phyloP scores from a whole-genome alignment of 2,329 filamentous ascomycete genomes.

The Ascochyta clinopodiicola region DNA sequence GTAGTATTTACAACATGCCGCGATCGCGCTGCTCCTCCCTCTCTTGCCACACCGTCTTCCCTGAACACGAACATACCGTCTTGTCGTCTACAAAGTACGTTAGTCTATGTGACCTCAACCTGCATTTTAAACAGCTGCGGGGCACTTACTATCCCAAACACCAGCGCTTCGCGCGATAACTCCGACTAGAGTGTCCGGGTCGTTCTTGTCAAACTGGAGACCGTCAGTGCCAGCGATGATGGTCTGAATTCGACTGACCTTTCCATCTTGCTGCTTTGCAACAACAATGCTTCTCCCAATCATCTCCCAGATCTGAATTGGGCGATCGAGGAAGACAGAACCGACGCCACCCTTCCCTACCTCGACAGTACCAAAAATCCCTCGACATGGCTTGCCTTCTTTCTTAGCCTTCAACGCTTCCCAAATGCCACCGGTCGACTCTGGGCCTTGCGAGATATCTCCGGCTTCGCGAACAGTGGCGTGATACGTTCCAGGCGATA shows the following conservation, averaged over 20 bases:
- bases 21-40: slow-evolving; percentile 85
- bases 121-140: background rate
- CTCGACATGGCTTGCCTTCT: slow-evolving; percentile 59
- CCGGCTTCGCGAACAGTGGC: slow-evolving; percentile 86
- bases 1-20: slow-evolving; percentile 78
- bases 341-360: slow-evolving; percentile 79
- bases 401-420: slow-evolving; percentile 56
- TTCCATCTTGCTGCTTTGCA: slow-evolving; percentile 68
- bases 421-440: slow-evolving; percentile 86
- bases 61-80: slow-evolving; percentile 95
- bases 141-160: slow-evolving; percentile 75
- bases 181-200: slow-evolving; percentile 85
- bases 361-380: slow-evolving; percentile 75
- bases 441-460: slow-evolving; percentile 83
- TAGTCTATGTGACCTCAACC: slow-evolving; percentile 1
- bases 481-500: slow-evolving; percentile 80
- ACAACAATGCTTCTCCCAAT: slow-evolving; percentile 93
- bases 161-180: slow-evolving; percentile 95
- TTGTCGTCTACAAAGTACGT: slow-evolving; percentile 73
- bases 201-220: slow-evolving; percentile 60
- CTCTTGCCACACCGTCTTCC: slow-evolving; percentile 98
- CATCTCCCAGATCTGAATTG: slow-evolving; percentile 91
- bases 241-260: slow-evolving; percentile 27
- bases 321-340: slow-evolving; percentile 78
- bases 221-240: background rate